Conservation (phyloP, 2,329 filamentous ascomycete species). For the Talaromyces sp. region DNA sequence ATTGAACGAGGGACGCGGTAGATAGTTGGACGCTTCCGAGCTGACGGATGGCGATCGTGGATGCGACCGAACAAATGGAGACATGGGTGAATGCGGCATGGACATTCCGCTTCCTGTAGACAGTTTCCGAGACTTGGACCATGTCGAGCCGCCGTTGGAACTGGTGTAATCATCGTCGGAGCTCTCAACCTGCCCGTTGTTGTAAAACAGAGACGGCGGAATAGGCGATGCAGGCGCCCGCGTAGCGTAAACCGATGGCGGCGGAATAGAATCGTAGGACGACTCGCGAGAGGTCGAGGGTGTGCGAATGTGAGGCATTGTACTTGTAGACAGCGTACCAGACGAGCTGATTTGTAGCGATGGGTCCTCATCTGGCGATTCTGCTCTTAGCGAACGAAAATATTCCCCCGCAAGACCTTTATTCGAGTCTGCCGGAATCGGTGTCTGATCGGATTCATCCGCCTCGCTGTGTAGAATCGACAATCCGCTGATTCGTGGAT, state of each 20-base stretch:
- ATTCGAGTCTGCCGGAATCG: conserved; percentile 28
- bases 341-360: conserved; percentile 16
- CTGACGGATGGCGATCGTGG: conserved; percentile 78
- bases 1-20: conserved; percentile 78
- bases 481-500: conserved; percentile 67
- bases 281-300: conserved; percentile 29
- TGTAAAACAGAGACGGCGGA: conserved; percentile 46
- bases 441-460: conserved; percentile 27
- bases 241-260: conserved; percentile 40
- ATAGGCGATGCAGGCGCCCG: conserved; percentile 47
- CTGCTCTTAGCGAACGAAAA: conserved; percentile 30
- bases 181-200: conserved; percentile 60
- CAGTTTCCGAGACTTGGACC: conserved; percentile 70
- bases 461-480: conserved; percentile 34
- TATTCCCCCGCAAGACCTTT: conserved; percentile 22
- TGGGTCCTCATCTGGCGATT: conserved; percentile 32
- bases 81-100: conserved; percentile 59
- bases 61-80: conserved; percentile 60
- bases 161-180: conserved; percentile 67
- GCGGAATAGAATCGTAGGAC: conserved; percentile 37
- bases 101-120: conserved; percentile 68
- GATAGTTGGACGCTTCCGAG: conserved; percentile 70
- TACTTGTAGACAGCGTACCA: neutral
- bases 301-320: conserved; percentile 3
- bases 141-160: conserved; percentile 56